phyloP scores from a whole-genome alignment of 2,329 filamentous ascomycete genomes.

The Cladosporium sp. region DNA sequence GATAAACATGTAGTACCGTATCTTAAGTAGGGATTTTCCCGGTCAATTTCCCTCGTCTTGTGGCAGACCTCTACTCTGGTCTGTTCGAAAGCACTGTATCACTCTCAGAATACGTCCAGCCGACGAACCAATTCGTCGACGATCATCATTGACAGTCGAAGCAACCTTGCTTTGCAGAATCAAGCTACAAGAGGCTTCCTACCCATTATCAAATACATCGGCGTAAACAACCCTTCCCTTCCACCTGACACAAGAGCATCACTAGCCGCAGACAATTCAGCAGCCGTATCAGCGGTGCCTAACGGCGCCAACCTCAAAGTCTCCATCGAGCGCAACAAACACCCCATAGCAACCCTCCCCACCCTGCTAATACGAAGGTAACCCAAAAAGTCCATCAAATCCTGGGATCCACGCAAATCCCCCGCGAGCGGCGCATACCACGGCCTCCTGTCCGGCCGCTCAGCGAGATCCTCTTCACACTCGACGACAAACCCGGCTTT shows the following conservation, averaged over 20 bases:
- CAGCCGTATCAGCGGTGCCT: constrained; percentile 6
- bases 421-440: constrained; percentile 24
- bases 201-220: constrained; percentile 94
- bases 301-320: not conserved
- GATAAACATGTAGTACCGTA: too few species aligned
- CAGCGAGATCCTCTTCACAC: constrained; percentile 27
- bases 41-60: too few species aligned
- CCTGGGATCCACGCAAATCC: not conserved
- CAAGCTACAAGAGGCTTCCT: constrained; percentile 60
- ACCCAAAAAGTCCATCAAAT: not conserved
- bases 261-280: constrained; percentile 62
- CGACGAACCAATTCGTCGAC: too few species aligned
- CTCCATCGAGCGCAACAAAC: constrained; percentile 1
- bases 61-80: too few species aligned
- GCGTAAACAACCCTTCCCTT: constrained; percentile 82
- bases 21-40: too few species aligned
- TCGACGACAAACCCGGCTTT: constrained; percentile 26
- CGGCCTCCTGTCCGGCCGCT: constrained; percentile 15
- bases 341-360: not conserved
- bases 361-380: constrained; percentile 4
- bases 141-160: too few species aligned
- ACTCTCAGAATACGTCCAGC: too few species aligned
- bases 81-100: too few species aligned
- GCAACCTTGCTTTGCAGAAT: too few species aligned
- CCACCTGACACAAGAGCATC: constrained; percentile 46